phyloP scores from a whole-genome alignment of 1,284 basidiomycete species.

The Ustilago lituana region DNA sequence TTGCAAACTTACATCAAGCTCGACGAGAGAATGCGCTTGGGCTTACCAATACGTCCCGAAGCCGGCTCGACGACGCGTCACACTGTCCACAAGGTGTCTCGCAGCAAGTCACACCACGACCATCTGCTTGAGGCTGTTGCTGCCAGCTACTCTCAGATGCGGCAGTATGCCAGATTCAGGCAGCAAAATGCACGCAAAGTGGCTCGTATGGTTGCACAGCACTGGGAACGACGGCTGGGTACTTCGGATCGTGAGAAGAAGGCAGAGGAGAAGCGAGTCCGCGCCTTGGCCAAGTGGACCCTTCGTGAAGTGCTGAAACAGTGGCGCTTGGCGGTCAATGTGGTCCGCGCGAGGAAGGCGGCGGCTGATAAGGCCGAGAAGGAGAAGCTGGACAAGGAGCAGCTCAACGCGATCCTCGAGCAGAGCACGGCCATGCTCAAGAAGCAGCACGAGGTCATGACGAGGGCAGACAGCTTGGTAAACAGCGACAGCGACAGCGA shows the following conservation, averaged over 20 bases:
- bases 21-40: constrained; percentile 43
- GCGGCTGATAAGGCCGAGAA: constrained; percentile 74
- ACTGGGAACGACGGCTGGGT: constrained; percentile 79
- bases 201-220: constrained; percentile 76
- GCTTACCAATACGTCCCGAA: constrained; percentile 37
- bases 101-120: constrained; percentile 50
- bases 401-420: constrained; percentile 88
- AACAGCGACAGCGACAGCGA: constrained; percentile 35
- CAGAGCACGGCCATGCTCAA: constrained; percentile 87
- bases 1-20: constrained; percentile 35
- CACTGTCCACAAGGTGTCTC: constrained; percentile 24
- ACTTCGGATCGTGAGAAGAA: constrained; percentile 74
- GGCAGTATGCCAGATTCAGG: constrained; percentile 63
- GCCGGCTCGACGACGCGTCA: constrained; percentile 25
- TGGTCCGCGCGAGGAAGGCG: constrained; percentile 78
- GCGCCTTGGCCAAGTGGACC: constrained; percentile 77
- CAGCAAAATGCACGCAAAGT: constrained; percentile 70
- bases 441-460: constrained; percentile 71
- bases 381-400: constrained; percentile 78
- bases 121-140: constrained; percentile 47
- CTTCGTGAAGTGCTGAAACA: constrained; percentile 78
- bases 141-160: constrained; percentile 42
- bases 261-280: constrained; percentile 77
- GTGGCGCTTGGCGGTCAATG: constrained; percentile 89
- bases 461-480: constrained; percentile 39